A percentile compares a stretch with the other conserved stretches of the same genome.
phyloP scores from a whole-genome alignment of 768 basidiomycete genomes.

The Mycena galopus region DNA sequence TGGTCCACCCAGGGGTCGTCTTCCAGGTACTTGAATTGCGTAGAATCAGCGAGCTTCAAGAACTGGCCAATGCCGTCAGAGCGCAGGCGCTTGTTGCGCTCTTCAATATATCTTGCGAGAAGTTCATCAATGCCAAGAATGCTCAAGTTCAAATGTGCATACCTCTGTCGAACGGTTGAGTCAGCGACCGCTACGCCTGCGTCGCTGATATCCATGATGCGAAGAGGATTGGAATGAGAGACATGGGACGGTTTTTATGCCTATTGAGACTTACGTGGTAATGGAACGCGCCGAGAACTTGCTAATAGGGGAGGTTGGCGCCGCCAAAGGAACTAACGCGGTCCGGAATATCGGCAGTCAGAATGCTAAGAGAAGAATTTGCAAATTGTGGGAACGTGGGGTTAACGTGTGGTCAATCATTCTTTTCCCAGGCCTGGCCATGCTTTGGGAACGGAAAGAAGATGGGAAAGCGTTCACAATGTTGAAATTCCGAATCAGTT shows the following conservation, averaged over 20 bases:
- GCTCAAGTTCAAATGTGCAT: not conserved
- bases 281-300: not conserved
- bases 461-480: too few species aligned
- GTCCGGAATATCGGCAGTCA: too few species aligned
- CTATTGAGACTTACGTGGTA: not conserved
- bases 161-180: not conserved
- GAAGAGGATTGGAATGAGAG: not conserved
- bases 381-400: too few species aligned
- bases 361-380: too few species aligned
- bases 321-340: too few species aligned
- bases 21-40: conserved; percentile 14
- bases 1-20: conserved; percentile 33
- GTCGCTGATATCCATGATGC: not conserved
- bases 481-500: too few species aligned
- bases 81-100: conserved; percentile 34
- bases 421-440: too few species aligned
- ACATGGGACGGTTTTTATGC: not conserved
- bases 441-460: too few species aligned
- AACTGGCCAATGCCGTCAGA: conserved; percentile 26
- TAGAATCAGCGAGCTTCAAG: conserved; percentile 18
- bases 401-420: too few species aligned
- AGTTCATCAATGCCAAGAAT: too few species aligned
- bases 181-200: not conserved
- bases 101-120: conserved; percentile 23
- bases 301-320: too few species aligned